Base-by-base conservation (phyloP, 345 rosid species). In the Brassica juncea region DNA sequence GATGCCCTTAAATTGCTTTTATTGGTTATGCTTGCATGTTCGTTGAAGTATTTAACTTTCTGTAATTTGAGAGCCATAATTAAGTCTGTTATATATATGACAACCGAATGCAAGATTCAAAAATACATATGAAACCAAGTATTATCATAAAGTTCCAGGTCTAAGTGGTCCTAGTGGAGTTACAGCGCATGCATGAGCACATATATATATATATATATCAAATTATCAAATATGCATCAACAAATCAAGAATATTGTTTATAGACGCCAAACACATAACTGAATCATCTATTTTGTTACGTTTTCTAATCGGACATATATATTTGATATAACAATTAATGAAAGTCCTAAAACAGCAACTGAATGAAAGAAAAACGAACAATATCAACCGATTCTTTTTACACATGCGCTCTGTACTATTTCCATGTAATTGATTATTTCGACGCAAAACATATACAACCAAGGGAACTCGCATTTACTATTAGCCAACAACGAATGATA, bases 111-210 rank as follows among this genome's bases (percentile, higher is more conserved):
- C 19, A 49, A 49, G 55, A 14, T 49, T 49, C 19, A 49, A 16
- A 49, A 49, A 49, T 49, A 14, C 52, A 44, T 14, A 14, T 49
- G 55, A 49, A 49, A 49, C 15, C 55, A 23, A 23, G 25, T 23
- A 34, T n/a, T 49, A 58, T 52, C 21, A 54, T 70, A 31, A 31
- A 70, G 54, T 66, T 15, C 54, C 23, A 64, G 23, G 34, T 6
- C 3, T 19, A 9, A 70, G 15, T 30, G 73, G 44, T 52, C 58
- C 58, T n/a, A 54, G 59, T 54, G 59, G 59, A 70, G 23, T 58
- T 14, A 58, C 75, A 61, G 39, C 68, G 35, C 59, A 72, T 60
- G 76, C 76, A 73, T 61, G 69, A 19, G 9, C 66, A 59, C 27
- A n/a, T 61, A 60, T 19, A 23, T 23, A 23, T 23, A 23, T 23